Evolutionary conservation across 345 rosid species (phyloP), one percentile per base, ranked within the genome.

Genomic region (Aegle marmelos): DNA sequence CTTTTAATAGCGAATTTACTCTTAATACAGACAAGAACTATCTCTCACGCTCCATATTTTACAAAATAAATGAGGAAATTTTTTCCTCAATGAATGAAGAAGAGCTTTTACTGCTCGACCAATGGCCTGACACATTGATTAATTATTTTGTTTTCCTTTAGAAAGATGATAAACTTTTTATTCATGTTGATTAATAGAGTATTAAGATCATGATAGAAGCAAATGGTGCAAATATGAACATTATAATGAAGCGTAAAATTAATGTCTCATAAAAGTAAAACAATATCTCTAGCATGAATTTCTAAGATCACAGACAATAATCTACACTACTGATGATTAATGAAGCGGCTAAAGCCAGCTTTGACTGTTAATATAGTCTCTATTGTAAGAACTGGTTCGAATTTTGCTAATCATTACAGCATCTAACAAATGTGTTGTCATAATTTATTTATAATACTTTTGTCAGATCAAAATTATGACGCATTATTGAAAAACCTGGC

Each of bases 321-420:
- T 65, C 59, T 61, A 28, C 14, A 62, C 7, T 19, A 5, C 13
- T 70, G 17, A 28, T 70, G 17, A 69, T 65, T 65, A 34, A 34
- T 34, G 69, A 21, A 21, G 48, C 5, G 27, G 69, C 17, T 65
- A 65, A 50, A 50, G 36, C 25, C 25, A 17, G 24, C 37, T 53
- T 50, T 28, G 39, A 70, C 24, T 45, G 25, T 28, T 70, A 3
- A 27, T 13, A 68, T 74, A 62, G 45, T 45, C 61, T 63, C 59
- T 50, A 21, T 28, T 19, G 48, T 21, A 17, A 48, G 73, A 45
- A 48, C 11, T 25, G 27, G n/a, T 67, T 41, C 67, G 73, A 60
- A 69, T 63, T 81, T 81, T n/a, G 5, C 81, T 77, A 81, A 79
- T 86, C 80, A 81, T 83, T 79, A 83, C 81, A 86, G 86, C 83